Evolutionary conservation across 2,329 filamentous ascomycete genomes (phyloP), one percentile per base, ranked within the genome.

Genomic region (Nannizziopsis arthrosporioides): DNA sequence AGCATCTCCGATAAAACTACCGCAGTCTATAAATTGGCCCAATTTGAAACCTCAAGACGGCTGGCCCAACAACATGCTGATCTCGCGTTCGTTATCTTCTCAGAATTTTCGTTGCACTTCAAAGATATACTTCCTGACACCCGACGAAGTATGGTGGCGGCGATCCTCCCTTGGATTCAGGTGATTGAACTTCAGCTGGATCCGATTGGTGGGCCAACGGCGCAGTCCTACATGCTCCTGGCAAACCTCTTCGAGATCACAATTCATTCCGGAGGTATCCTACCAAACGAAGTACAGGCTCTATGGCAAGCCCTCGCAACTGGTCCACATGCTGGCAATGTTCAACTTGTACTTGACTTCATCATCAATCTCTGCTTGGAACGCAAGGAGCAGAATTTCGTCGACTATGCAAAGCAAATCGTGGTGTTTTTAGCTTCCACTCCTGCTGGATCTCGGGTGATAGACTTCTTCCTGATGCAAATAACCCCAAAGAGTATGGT

Each of bases 1-100:
- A 95, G 89, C 63, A 92, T 98, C 50, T 93, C 90, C 0, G 93
- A 98, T 68, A 96, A 95, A 68, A 98, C 93, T 0, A 94, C 94
- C 55, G 89, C 90, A 0, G 90, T 98, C 2, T 98, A 96, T 68
- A 98, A 98, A 68, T 74, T 93, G 39, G 92, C 93, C 0, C 92
- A 98, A 61, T 96, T 95, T 55, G 90, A 96, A 61, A 93, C 94
- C 17, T 96, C 92, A 0, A 88, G 90, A 59, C 77, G 89, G 15
- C 75, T 98, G 35, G 85, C 89, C 1, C 86, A 85, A 59, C 85
- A 93, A 54, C 86, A 98, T 62, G 78, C 85, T 0, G 88, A 94
- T 55, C 69, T 94, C 36, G 89, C 90, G 0, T 95, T 96, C 59
- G 80, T 89, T 49, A 83, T 98, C 44, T 95, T 98, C 62, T 96